These are phyloP conservation scores for Phytopythium litorale DNA, from an alignment of 352 stramenopile genomes.

Conservation along the genomic window DNA sequence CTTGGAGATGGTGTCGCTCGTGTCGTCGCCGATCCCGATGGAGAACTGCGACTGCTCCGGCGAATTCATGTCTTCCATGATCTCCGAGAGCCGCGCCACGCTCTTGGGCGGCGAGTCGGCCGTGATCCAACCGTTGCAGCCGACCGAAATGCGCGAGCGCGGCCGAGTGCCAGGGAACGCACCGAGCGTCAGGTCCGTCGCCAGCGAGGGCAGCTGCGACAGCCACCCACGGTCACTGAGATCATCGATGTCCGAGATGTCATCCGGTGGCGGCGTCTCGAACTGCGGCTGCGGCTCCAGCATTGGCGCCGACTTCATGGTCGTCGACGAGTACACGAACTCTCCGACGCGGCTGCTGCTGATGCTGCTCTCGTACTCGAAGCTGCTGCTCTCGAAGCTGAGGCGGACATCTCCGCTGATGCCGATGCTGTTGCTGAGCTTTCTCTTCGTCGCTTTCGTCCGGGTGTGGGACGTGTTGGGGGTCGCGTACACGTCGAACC, in stretches of 20 bases:
- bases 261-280: not conserved
- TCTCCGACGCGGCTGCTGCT: slow-evolving; percentile 4
- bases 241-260: not conserved
- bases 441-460: not conserved
- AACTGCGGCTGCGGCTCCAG: slow-evolving; percentile 8
- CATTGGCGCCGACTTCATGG: slow-evolving; percentile 1
- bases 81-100: slow-evolving; percentile 6
- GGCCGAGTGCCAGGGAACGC: slow-evolving; percentile 12
- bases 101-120: slow-evolving; percentile 7
- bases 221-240: not conserved
- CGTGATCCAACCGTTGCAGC: slow-evolving; percentile 27
- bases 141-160: slow-evolving; percentile 26
- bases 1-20: slow-evolving; percentile 6
- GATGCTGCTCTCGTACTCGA: slow-evolving; percentile 7
- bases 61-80: not conserved
- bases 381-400: not conserved
- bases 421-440: not conserved
- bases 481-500: slow-evolving; percentile 6
- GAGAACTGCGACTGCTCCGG: slow-evolving; percentile 10
- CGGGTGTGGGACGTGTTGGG: not conserved
- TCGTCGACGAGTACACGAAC: slow-evolving; percentile 3
- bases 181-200: slow-evolving; percentile 13
- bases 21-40: slow-evolving; percentile 1
- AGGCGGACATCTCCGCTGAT: not conserved
- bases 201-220: slow-evolving; percentile 12